Base-by-base conservation (phyloP, 129 eudicot genomes). In the Flaveria brownii region DNA sequence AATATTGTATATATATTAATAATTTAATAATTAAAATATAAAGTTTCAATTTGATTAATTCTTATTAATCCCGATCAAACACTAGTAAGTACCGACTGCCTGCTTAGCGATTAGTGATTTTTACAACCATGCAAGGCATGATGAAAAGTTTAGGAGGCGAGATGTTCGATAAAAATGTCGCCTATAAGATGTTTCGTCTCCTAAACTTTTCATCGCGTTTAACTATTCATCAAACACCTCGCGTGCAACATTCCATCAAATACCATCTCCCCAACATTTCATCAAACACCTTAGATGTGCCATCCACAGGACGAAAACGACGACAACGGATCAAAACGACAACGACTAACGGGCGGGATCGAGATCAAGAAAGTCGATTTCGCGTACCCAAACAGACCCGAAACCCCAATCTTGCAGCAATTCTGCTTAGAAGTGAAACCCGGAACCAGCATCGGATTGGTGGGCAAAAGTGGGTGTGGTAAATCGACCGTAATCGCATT, bases 401-500 rank as follows among this genome's bases (percentile, higher is more conserved):
- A 87, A 5, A 88, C 61, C 71, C 70, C 76, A 25, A 85, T 91
- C n/a, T 66, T 93, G 54, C 82, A 78, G 0, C 90, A 86, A 17
- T 91, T 93, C 72, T 75, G 88, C 74, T 73, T 93, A 79, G 93
- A 91, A 77, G 93, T 93, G 71, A 85, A 91, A 70, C 81, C 91
- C 1, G 98, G 97, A 22, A 84, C 91, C 1, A 93, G 98, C 85
- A 66, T 87, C 7, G 98, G 96, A 18, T 85, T 93, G n/a, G 97
- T 93, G 2, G 98, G 98, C 12, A 93, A 82, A 80, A 93, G 98
- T 68, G 97, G 98, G 20, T 93, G 97, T 49, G 98, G 98, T 4
- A 93, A 91, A 71, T 93, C 98, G 6, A 93, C 98, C 1, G 93
- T 93, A 39, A 91, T 93, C 16, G 87, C 91, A 0, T 36, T 93